Evolutionary conservation across 345 rosid genomes (phyloP), one percentile per base, ranked within the genome.

Genomic region (Hibiscus syriacus): DNA sequence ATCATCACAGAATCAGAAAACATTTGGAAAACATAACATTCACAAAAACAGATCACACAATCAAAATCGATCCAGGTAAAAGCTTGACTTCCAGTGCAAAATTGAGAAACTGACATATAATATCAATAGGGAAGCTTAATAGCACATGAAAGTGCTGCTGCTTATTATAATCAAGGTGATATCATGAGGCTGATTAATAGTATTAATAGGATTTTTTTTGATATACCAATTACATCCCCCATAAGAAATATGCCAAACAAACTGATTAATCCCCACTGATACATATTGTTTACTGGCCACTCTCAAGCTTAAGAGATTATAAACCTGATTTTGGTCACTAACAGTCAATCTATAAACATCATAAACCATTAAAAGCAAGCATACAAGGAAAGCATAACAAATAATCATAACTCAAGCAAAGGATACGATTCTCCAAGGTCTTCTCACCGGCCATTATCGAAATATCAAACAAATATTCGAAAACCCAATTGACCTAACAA

Each of bases 391-490:
- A n/a, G 46, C 39, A 4, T 4, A 34, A 23, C 11, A 20, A 17
- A 19, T 22, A 29, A 30, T 32, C 69, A 26, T 10, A 22, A 55
- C 41, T 10, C 14, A 55, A 57, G 32, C 49, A 45, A 25, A 54
- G 66, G 26, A 53, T 74, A 77, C 81, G 68, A 60, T 65, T 75
- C 45, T 73, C 74, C 12, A 70, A 38, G 39, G 32, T 73, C 48
- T 46, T 67, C 43, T 54, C 70, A 23, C 76, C 72, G 36, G 81
- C 78, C 85, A 82, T 82, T 50, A 39, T 67, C 19, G 11, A 66
- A 19, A 48, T 26, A 48, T 8, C 58, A 34, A 19, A 38, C 14
- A 61, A 52, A 68, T 68, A 71, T 67, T 60, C 45, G 57, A 10
- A n/a, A 29, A 38, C 65, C 75, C 66, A 64, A 62, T 19, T 32